Evolutionary conservation across 2,329 filamentous ascomycete species (phyloP), one percentile per base, ranked within the genome.

Genomic region (Rutstroemia sp.): DNA sequence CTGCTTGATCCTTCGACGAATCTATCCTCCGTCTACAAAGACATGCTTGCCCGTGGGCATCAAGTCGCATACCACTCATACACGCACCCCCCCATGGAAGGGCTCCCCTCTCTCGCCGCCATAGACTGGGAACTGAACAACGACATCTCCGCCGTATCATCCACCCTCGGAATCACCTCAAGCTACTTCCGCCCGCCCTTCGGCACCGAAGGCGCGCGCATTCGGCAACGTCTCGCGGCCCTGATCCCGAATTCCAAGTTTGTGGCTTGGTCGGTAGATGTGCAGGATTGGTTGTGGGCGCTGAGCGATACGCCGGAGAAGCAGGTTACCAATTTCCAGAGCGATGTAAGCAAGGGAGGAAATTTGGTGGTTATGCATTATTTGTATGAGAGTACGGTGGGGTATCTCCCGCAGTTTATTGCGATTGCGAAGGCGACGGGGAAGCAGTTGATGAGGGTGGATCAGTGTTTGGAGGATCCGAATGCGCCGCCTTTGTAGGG

Each of bases 201-300:
- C 64, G 85, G 85, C 42, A 86, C 77, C 30, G 80, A 87, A 65
- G 85, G 84, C 42, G 83, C 84, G 1, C 78, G 84, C 47, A 83
- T 84, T 72, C 78, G 85, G 4, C 79, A 86, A 67, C 77, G 82
- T 42, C 76, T 87, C 27, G 79, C 82, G 0, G 73, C 74, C 46
- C 69, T 69, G 16, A 75, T 78, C 19, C 72, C 75, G 1, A 74
- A 78, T 14, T 77, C 81, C 1, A 78, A 80, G 61, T 78, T 87
- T 45, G 78, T 87, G 51, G 82, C 82, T 68, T 88, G 84, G 85
- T 83, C 78, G 64, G 80, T 88, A 46, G 84, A 88, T 64, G 80
- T 87, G 34, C 82, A 88, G 72, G 85, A 88, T 67, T 88, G 83
- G 82, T 65, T 85, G 23, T 88, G 83, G 82, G 84, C 82, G 1